phyloP scores from a whole-genome alignment of 2,329 filamentous ascomycete species.

The Claviceps monticola region DNA sequence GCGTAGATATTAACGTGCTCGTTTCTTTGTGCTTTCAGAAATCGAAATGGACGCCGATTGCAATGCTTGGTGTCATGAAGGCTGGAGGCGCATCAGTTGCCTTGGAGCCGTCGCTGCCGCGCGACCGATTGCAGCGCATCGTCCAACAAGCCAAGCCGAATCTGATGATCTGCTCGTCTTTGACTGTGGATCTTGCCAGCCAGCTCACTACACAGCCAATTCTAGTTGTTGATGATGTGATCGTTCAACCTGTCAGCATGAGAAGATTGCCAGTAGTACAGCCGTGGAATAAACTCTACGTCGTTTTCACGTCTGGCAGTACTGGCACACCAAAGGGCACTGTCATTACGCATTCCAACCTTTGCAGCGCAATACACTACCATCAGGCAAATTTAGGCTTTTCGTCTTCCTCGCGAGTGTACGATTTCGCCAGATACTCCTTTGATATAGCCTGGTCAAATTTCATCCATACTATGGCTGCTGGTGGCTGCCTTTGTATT shows the following conservation, averaged over 20 bases:
- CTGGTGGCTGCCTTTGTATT: slow-evolving; percentile 10
- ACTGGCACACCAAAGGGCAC: background rate
- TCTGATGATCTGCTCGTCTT: slow-evolving; percentile 10
- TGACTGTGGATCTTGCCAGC: slow-evolving; percentile 1
- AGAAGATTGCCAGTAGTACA: slow-evolving; percentile 4
- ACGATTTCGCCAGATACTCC: slow-evolving; percentile 10
- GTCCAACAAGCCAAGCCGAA: slow-evolving; percentile 7
- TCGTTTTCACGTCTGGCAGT: background rate
- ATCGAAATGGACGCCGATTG: slow-evolving; percentile 3
- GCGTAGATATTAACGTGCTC: background rate
- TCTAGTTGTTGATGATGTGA: background rate
- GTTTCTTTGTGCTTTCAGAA: slow-evolving; percentile 7
- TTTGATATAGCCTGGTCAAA: slow-evolving; percentile 10
- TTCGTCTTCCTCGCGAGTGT: background rate
- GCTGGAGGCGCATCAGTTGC: slow-evolving; percentile 1
- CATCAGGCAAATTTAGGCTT: background rate
- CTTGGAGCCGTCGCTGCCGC: slow-evolving; percentile 6
- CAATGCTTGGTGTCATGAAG: slow-evolving; percentile 3
- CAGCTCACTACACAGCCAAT: slow-evolving; percentile 8
- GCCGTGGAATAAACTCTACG: slow-evolving; percentile 6
- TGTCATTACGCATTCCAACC: background rate
- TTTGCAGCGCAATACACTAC: background rate
- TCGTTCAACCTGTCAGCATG: slow-evolving; percentile 6
- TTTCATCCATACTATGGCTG: slow-evolving; percentile 7
- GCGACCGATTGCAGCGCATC: slow-evolving; percentile 1